Percentiles rank a stretch among this genome's conserved stretches.
Evolutionary conservation across 805 yeast genomes (phyloP).

Genomic region (Teunomyces atbi): DNA sequence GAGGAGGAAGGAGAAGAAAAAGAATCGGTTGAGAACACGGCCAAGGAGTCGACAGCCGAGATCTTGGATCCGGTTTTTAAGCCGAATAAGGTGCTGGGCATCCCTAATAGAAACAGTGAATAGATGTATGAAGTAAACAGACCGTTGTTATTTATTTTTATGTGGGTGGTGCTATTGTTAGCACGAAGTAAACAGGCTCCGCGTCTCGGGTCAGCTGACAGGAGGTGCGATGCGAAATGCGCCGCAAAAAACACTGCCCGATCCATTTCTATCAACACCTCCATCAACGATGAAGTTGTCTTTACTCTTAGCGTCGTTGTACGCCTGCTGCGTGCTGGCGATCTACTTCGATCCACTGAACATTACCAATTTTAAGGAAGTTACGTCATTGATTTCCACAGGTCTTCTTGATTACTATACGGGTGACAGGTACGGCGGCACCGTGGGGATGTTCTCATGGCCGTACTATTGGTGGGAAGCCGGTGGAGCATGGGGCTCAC

Average conservation of each 20-base stretch:
- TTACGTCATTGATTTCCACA: slow-evolving; percentile 56
- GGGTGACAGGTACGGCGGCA: slow-evolving; percentile 66
- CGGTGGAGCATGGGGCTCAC: slow-evolving; percentile 90
- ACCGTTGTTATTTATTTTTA: not conserved
- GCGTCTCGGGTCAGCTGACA: not conserved
- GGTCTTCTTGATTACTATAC: slow-evolving; percentile 84
- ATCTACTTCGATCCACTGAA: slow-evolving; percentile 38
- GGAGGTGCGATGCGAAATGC: not conserved
- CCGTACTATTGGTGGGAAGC: slow-evolving; percentile 99
- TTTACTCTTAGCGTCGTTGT: slow-evolving; percentile 1
- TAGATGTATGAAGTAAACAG: slow-evolving; percentile 1
- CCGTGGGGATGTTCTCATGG: slow-evolving; percentile 79
- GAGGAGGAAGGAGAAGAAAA: slow-evolving; percentile 6
- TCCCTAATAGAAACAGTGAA: slow-evolving; percentile 1
- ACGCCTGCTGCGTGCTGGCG: slow-evolving; percentile 16
- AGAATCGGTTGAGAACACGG: not conserved
- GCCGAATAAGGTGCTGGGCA: slow-evolving; percentile 8
- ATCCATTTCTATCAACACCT: not conserved
- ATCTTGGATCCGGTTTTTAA: slow-evolving; percentile 25
- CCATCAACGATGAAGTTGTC: not conserved
- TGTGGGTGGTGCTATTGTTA: not conserved
- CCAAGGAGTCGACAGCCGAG: slow-evolving; percentile 12
- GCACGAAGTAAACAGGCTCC: too few species aligned
- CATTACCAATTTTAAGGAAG: slow-evolving; percentile 48
- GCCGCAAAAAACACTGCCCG: not conserved